Percentiles rank a stretch among this genome's conserved stretches.
phyloP scores from a whole-genome alignment of 1,284 basidiomycete genomes.

The Fomitopsis schrenkii region DNA sequence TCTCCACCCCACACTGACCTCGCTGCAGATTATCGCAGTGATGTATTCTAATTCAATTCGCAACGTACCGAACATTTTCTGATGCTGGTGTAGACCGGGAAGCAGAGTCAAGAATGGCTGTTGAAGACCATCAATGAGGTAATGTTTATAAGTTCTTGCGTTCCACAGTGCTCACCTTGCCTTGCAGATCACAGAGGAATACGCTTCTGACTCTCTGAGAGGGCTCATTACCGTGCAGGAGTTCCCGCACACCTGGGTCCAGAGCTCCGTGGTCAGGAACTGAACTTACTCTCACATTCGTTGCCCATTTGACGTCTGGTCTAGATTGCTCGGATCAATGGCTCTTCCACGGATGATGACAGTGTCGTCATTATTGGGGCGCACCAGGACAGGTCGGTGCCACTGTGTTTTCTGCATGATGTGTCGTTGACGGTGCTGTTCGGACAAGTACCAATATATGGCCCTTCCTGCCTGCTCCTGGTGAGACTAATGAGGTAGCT shows the following conservation, averaged over 20 bases:
- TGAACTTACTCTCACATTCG: not conserved
- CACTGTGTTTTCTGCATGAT: conserved; percentile 12
- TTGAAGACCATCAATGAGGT: conserved; percentile 69
- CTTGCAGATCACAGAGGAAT: conserved; percentile 60
- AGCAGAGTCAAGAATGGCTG: conserved; percentile 82
- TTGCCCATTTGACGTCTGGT: conserved; percentile 8
- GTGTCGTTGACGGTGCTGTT: conserved; percentile 4
- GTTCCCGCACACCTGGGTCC: conserved; percentile 89
- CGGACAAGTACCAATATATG: conserved; percentile 71
- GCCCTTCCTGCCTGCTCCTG: conserved; percentile 88
- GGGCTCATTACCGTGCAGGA: conserved; percentile 66
- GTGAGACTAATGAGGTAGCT: conserved; percentile 33
- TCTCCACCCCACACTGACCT: not conserved
- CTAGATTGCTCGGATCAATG: conserved; percentile 71
- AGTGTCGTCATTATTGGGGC: conserved; percentile 71
- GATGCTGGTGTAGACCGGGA: conserved; percentile 57
- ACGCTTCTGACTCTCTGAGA: conserved; percentile 52
- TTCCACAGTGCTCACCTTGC: conserved; percentile 8
- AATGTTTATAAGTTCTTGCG: conserved; percentile 7
- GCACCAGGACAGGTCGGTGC: conserved; percentile 79
- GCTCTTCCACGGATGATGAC: conserved; percentile 57
- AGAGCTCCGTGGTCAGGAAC: conserved; percentile 76
- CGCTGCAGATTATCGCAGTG: conserved; percentile 26
- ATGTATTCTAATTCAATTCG: conserved; percentile 47
- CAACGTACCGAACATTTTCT: not conserved